Evolutionary conservation across 768 basidiomycete genomes (phyloP).

Genomic region (Rhodotorula diobovata): DNA sequence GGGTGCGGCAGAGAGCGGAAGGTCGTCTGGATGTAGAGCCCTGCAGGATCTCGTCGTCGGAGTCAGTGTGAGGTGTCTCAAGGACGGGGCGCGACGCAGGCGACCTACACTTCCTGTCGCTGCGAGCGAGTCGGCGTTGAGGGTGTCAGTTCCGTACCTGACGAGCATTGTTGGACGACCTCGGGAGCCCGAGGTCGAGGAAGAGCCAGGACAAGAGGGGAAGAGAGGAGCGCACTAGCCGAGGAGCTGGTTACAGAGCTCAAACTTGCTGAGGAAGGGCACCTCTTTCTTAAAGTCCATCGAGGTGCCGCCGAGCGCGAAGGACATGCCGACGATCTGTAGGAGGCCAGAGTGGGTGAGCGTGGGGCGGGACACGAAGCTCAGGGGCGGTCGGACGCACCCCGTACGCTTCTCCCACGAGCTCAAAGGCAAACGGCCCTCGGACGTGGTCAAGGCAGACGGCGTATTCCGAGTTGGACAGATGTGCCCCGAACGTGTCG

Average conservation of each 20-base stretch:
- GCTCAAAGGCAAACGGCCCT: constrained; percentile 20
- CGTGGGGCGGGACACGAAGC: not conserved
- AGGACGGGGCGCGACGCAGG: not conserved
- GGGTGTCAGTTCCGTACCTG: too few species aligned
- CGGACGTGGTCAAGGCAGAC: constrained; percentile 27
- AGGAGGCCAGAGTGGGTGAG: too few species aligned
- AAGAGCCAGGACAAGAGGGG: too few species aligned
- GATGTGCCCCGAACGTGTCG: constrained; percentile 27
- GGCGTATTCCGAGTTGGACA: not conserved
- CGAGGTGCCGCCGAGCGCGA: constrained; percentile 19
- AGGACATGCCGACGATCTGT: constrained; percentile 2
- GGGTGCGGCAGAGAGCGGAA: constrained; percentile 23
- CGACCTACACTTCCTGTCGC: constrained; percentile 34
- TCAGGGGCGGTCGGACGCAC: not conserved
- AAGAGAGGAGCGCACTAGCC: too few species aligned
- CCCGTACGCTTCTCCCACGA: constrained; percentile 19
- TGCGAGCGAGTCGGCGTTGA: too few species aligned
- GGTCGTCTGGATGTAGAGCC: constrained; percentile 16
- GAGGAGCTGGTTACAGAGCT: constrained; percentile 12
- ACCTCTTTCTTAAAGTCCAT: constrained; percentile 29
- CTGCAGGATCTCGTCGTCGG: not conserved
- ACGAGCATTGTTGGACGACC: too few species aligned
- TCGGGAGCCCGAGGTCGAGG: too few species aligned
- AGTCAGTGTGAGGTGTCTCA: not conserved
- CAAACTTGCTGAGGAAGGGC: constrained; percentile 20